phyloP scores from a whole-genome alignment of 257 asterid species.

The Penstemon barbatus region DNA sequence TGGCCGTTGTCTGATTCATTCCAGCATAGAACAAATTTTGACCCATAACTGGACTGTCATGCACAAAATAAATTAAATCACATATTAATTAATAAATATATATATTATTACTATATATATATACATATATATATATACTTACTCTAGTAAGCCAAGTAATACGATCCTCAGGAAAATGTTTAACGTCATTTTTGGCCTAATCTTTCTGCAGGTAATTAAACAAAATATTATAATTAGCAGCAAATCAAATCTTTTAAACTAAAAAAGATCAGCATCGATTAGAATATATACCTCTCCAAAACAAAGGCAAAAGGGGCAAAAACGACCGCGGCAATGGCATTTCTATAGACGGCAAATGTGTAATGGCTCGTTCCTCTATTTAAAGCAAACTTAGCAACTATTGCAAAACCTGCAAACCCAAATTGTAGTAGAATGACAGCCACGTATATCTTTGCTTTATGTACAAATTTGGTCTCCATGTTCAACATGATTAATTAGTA shows the following conservation, averaged over 20 bases:
- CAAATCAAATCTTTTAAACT: not conserved
- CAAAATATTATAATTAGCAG: not conserved
- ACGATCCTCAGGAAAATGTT: slow-evolving; percentile 40
- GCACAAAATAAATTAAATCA: not conserved
- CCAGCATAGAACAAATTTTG: slow-evolving; percentile 49
- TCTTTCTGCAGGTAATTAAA: slow-evolving; percentile 34
- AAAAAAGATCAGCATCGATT: not conserved
- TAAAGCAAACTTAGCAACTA: slow-evolving; percentile 43
- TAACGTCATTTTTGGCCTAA: slow-evolving; percentile 50
- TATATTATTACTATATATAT: not conserved
- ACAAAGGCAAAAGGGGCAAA: slow-evolving; percentile 51
- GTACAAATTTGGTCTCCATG: too few relatives aligned
- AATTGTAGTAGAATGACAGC: slow-evolving; percentile 43
- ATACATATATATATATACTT: not conserved
- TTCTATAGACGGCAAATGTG: slow-evolving; percentile 42
- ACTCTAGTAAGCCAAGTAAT: slow-evolving; percentile 49
- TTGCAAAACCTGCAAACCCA: slow-evolving; percentile 46
- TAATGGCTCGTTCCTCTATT: slow-evolving; percentile 46
- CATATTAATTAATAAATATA: not conserved
- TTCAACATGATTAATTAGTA: too few relatives aligned
- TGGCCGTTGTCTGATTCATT: slow-evolving; percentile 52
- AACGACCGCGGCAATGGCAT: slow-evolving; percentile 36
- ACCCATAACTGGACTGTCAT: slow-evolving; percentile 41
- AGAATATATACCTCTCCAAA: slow-evolving; percentile 31
- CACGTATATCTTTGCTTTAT: slow-evolving; percentile 14